These are phyloP conservation scores for Fusarium compactum DNA, from an alignment of 2,329 filamentous ascomycete species.

Conservation along the genomic window DNA sequence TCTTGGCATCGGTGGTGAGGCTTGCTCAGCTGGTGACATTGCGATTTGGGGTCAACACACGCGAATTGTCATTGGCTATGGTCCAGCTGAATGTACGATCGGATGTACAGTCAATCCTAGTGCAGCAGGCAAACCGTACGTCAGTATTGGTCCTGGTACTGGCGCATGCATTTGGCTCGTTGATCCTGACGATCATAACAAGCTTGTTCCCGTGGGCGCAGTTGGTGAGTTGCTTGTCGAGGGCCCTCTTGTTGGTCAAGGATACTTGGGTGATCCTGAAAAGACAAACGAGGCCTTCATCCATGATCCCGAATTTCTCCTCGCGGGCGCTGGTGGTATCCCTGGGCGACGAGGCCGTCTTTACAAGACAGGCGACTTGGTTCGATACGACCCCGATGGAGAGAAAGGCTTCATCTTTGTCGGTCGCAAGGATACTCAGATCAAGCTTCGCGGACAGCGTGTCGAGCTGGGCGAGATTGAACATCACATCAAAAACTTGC, in stretches of 20 bases:
- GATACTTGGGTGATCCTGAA: slow-evolving; percentile 69
- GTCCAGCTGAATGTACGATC: slow-evolving; percentile 67
- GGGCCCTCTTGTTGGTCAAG: slow-evolving; percentile 71
- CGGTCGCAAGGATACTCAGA: slow-evolving; percentile 75
- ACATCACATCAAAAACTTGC: slow-evolving; percentile 57
- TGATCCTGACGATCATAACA: slow-evolving; percentile 60
- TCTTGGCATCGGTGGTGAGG: slow-evolving; percentile 63
- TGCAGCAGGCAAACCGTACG: slow-evolving; percentile 50
- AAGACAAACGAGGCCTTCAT: slow-evolving; percentile 72
- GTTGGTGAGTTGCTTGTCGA: slow-evolving; percentile 67
- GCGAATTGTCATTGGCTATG: slow-evolving; percentile 64
- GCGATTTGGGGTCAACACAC: slow-evolving; percentile 60
- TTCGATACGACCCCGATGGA: slow-evolving; percentile 64
- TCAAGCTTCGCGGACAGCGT: slow-evolving; percentile 75
- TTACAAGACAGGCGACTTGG: slow-evolving; percentile 72
- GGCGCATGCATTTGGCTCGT: slow-evolving; percentile 65
- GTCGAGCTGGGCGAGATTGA: slow-evolving; percentile 71
- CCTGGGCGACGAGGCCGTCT: slow-evolving; percentile 59
- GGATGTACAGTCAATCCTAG: slow-evolving; percentile 62
- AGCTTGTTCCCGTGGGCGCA: slow-evolving; percentile 60
- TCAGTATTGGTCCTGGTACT: slow-evolving; percentile 62
- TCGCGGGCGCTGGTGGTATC: slow-evolving; percentile 52
- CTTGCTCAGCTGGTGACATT: slow-evolving; percentile 64
- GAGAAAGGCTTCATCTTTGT: slow-evolving; percentile 68
- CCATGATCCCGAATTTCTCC: slow-evolving; percentile 65